Evolutionary conservation across 306 rosid genomes (phyloP).

Genomic region (Quercus rubra): DNA sequence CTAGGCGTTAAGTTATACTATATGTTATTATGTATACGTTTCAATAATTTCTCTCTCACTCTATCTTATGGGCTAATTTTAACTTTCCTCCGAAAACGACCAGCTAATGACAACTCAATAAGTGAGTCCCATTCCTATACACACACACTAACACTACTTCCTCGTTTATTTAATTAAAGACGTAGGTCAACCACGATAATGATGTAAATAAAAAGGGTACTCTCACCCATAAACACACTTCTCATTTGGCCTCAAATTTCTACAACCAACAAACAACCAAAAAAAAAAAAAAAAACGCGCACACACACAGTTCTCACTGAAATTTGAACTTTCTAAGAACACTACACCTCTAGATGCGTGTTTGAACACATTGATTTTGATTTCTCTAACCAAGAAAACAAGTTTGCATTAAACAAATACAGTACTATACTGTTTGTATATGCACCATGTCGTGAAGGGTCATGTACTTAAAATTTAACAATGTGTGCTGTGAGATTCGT

Average conservation of each 20-base stretch:
- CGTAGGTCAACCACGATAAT: slow-evolving; percentile 13
- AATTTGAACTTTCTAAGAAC: slow-evolving; percentile 11
- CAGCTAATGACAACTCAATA: too few species aligned
- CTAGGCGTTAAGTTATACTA: neutral
- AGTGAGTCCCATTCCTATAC: neutral
- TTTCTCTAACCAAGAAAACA: neutral
- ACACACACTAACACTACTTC: too few species aligned
- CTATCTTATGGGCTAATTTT: too few species aligned
- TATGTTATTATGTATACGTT: too few species aligned
- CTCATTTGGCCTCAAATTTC: too few species aligned
- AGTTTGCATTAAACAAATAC: neutral
- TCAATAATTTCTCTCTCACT: too few species aligned
- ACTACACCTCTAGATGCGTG: slow-evolving; percentile 33
- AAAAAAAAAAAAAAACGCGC: too few species aligned
- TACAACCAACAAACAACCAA: too few species aligned
- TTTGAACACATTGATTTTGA: slow-evolving; percentile 16
- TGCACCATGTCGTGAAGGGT: slow-evolving; percentile 18
- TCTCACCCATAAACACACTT: neutral
- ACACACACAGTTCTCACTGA: neutral
- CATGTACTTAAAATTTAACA: slow-evolving; percentile 1
- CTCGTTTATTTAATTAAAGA: neutral
- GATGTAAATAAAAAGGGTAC: neutral
- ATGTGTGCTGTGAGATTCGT: slow-evolving; percentile 8
- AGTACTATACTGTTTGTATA: neutral
- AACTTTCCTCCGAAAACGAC: too few species aligned